Conservation (phyloP, 2,329 filamentous ascomycete genomes). For the Zelopaecilomyces penicillatus region DNA sequence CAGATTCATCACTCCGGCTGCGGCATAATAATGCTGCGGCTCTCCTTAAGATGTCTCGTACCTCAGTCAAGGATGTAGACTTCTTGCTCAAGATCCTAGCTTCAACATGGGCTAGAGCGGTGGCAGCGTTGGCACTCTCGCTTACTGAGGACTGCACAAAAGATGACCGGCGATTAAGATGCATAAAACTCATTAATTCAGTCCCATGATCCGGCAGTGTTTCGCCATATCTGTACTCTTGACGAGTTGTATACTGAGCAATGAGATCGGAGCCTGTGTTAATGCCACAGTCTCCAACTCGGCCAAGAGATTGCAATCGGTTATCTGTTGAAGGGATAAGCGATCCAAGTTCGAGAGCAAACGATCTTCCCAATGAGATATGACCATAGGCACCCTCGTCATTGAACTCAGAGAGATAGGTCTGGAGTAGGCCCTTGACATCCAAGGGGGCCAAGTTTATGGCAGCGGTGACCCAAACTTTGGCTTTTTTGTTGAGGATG, state of each 20-base stretch:
- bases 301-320: constrained; percentile 72
- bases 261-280: constrained; percentile 95
- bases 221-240: constrained; percentile 88
- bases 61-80: constrained; percentile 61
- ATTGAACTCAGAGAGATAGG: constrained; percentile 90
- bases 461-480: constrained; percentile 69
- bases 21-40: constrained; percentile 82
- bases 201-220: constrained; percentile 59
- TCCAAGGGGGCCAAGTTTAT: constrained; percentile 84
- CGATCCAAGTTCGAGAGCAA: constrained; percentile 87
- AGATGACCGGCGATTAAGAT: constrained; percentile 42
- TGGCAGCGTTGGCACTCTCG: constrained; percentile 51
- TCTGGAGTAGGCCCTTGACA: constrained; percentile 90
- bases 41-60: constrained; percentile 73
- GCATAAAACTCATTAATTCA: constrained; percentile 56
- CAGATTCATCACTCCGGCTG: constrained; percentile 63
- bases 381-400: constrained; percentile 88
- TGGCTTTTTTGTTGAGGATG: constrained; percentile 67
- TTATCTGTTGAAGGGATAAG: constrained; percentile 80
- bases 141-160: constrained; percentile 43
- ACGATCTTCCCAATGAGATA: constrained; percentile 84
- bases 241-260: constrained; percentile 91
- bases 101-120: constrained; percentile 65
- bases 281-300: constrained; percentile 62
- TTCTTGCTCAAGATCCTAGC: constrained; percentile 60